Conservation (phyloP, 257 asterid genomes). For the Lycium barbarum region DNA sequence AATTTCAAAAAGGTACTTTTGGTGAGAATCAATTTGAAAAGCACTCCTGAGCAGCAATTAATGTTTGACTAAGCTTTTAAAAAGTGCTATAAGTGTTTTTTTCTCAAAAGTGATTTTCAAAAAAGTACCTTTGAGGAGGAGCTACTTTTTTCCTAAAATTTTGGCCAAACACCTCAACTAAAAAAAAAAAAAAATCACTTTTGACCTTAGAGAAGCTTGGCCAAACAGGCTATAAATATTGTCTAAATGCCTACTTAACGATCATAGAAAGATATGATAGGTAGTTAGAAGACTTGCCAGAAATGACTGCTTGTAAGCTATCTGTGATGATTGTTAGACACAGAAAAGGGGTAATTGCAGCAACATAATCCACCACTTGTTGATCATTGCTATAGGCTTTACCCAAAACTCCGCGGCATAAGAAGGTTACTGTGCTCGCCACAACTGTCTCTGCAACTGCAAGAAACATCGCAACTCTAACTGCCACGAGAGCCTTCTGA, state of each 20-base stretch:
- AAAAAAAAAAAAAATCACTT: too few relatives aligned
- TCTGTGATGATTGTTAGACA: slow-evolving; percentile 54
- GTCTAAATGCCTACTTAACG: not conserved
- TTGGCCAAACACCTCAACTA: too few relatives aligned
- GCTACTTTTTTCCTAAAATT: too few relatives aligned
- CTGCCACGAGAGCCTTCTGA: slow-evolving; percentile 48
- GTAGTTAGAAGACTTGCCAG: slow-evolving; percentile 40
- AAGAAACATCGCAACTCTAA: slow-evolving; percentile 45
- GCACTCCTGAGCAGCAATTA: too few relatives aligned
- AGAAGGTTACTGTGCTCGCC: slow-evolving; percentile 34
- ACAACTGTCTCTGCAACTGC: slow-evolving; percentile 39
- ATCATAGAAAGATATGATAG: not conserved
- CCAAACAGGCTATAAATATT: not conserved
- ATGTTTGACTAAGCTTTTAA: too few relatives aligned
- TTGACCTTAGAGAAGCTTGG: too few relatives aligned
- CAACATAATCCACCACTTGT: slow-evolving; percentile 54
- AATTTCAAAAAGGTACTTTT: too few relatives aligned
- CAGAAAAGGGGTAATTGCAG: slow-evolving; percentile 53
- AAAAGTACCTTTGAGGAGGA: too few relatives aligned
- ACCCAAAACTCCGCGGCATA: slow-evolving; percentile 46
- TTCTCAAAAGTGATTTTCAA: too few relatives aligned
- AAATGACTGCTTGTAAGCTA: slow-evolving; percentile 56
- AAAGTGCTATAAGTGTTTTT: too few relatives aligned
- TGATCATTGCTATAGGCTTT: slow-evolving; percentile 52
- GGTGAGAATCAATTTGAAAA: too few relatives aligned